Evolutionary conservation across 1,139 yeast genomes (phyloP).

Genomic region (Taphrina flavorubra): DNA sequence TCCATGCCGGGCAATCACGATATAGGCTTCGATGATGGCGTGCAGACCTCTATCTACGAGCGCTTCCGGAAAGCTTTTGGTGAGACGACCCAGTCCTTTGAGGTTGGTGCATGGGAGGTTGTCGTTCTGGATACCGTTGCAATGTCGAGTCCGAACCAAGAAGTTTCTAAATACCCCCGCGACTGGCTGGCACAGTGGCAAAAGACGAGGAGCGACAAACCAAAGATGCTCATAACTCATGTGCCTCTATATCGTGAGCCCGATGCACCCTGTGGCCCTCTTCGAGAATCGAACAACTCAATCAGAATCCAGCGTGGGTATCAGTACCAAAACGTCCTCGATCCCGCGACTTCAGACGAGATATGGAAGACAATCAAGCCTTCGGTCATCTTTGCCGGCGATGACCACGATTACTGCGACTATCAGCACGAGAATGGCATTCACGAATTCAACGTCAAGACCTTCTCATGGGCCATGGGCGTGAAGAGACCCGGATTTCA

Average conservation of each 20-base stretch:
- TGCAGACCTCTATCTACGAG: conserved; percentile 59
- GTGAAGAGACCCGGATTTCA: conserved; percentile 84
- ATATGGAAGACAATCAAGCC: conserved; percentile 68
- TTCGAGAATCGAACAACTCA: conserved; percentile 64
- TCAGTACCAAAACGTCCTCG: conserved; percentile 79
- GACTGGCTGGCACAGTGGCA: conserved; percentile 53
- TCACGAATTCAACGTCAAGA: conserved; percentile 83
- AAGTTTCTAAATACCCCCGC: conserved; percentile 56
- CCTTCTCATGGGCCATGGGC: conserved; percentile 93
- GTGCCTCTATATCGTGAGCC: conserved; percentile 74
- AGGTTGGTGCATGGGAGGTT: conserved; percentile 70
- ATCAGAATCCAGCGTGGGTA: conserved; percentile 65
- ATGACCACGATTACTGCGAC: conserved; percentile 90
- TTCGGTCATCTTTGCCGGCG: conserved; percentile 78
- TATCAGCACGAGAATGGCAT: conserved; percentile 49
- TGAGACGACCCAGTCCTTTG: conserved; percentile 61
- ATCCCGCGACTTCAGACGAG: conserved; percentile 61
- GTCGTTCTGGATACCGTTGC: conserved; percentile 83
- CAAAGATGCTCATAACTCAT: conserved; percentile 75
- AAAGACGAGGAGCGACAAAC: conserved; percentile 52
- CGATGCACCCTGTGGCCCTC: conserved; percentile 66
- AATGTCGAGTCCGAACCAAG: conserved; percentile 61
- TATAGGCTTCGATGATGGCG: conserved; percentile 82
- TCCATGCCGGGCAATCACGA: conserved; percentile 94
- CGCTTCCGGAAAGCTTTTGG: conserved; percentile 80